Evolutionary conservation across 345 rosid genomes (phyloP).

Genomic region (Hirschfeldia incana): DNA sequence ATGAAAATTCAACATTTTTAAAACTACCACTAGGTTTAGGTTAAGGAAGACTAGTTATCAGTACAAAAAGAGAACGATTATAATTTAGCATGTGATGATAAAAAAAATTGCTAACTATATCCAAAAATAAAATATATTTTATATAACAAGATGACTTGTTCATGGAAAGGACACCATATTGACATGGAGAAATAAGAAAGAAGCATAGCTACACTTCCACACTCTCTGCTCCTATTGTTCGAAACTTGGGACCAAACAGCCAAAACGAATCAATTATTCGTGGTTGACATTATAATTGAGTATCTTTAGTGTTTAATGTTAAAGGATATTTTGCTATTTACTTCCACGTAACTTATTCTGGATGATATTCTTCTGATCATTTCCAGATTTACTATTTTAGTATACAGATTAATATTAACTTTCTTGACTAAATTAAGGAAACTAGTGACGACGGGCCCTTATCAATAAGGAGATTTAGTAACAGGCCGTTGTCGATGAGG

Average conservation of each 20-base stretch:
- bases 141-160: neutral
- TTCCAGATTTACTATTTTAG: neutral
- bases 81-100: neutral
- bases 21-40: no score
- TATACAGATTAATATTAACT: no score
- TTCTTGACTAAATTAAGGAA: neutral
- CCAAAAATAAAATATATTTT: neutral
- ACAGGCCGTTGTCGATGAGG: neutral
- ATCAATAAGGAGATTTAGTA: neutral
- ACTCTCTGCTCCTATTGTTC: neutral
- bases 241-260: conserved; percentile 27
- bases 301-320: neutral
- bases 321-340: neutral
- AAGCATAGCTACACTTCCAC: conserved; percentile 29
- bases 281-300: conserved; percentile 10
- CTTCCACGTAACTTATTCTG: neutral
- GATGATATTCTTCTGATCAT: neutral
- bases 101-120: neutral
- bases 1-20: no score
- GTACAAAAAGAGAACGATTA: neutral
- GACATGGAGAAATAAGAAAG: conserved; percentile 14
- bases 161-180: neutral
- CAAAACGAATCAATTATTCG: conserved; percentile 10
- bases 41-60: neutral
- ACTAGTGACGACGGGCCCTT: neutral